These are phyloP conservation scores for Penicillium desertorum DNA, from an alignment of 495 filamentous ascomycete genomes.

Conservation along the genomic window DNA sequence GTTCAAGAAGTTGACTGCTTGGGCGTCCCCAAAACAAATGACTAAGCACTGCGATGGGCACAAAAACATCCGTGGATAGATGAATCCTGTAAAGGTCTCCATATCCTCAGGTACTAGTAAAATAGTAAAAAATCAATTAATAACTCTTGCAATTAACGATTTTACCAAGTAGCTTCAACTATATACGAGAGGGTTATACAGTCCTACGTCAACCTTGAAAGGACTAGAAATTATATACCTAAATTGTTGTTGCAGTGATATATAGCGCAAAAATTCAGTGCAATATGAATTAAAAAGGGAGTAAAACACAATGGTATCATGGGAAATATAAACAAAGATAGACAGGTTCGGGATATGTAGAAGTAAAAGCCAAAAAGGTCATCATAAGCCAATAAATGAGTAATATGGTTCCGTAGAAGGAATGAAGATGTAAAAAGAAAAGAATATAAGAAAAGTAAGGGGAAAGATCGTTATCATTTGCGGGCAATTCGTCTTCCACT, in stretches of 20 bases:
- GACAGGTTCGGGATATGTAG: conserved; percentile 6
- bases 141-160: neutral
- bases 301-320: conserved; percentile 36
- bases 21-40: conserved; percentile 15
- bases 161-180: neutral
- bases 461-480: conserved; percentile 12
- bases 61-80: neutral
- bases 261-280: neutral
- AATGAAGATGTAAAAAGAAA: conserved; percentile 4
- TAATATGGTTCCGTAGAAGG: neutral
- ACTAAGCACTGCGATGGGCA: conserved; percentile 16
- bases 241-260: neutral
- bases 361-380: conserved; percentile 9
- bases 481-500: conserved; percentile 15
- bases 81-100: neutral
- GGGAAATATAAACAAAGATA: conserved; percentile 13
- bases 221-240: neutral
- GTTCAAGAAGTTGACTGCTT: neutral
- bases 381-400: neutral
- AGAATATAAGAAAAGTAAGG: conserved; percentile 1
- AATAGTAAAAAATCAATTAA: neutral
- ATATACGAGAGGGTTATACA: neutral
- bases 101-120: neutral
- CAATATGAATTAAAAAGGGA: neutral
- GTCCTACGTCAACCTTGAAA: neutral